Percentiles rank a stretch among this genome's conserved stretches.
These are phyloP conservation scores for Populus alba DNA, from an alignment of 345 rosid genomes.

Conservation along the genomic window DNA sequence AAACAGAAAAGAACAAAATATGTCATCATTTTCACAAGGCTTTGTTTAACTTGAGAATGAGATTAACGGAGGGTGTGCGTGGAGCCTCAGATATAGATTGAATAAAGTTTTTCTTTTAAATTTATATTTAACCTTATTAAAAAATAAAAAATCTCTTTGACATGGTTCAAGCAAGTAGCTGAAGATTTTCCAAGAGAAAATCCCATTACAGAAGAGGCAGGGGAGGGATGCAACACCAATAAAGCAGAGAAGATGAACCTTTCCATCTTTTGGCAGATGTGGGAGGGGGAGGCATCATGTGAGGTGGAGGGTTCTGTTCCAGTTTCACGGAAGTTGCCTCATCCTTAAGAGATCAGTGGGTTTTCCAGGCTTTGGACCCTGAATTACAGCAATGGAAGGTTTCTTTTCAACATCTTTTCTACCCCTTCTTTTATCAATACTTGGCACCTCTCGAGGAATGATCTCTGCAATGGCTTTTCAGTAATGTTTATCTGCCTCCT, in stretches of 20 bases:
- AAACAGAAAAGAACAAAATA: too few relatives aligned
- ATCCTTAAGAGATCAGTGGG: slow-evolving; percentile 82
- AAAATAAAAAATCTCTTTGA: too few relatives aligned
- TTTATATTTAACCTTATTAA: too few relatives aligned
- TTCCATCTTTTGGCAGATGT: slow-evolving; percentile 47
- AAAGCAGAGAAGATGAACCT: slow-evolving; percentile 4
- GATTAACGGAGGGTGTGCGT: too few relatives aligned
- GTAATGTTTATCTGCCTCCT: slow-evolving; percentile 81
- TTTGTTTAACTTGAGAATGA: too few relatives aligned
- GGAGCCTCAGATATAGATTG: too few relatives aligned
- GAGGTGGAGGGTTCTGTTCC: slow-evolving; percentile 81
- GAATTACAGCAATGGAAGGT: slow-evolving; percentile 58
- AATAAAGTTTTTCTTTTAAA: too few relatives aligned
- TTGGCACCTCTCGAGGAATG: slow-evolving; percentile 84
- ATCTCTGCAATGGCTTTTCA: slow-evolving; percentile 95
- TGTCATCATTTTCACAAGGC: too few relatives aligned
- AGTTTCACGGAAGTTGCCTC: slow-evolving; percentile 81
- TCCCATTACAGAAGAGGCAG: too few relatives aligned
- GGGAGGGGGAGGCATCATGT: slow-evolving; percentile 83
- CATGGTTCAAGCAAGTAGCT: too few relatives aligned
- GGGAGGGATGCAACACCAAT: too few relatives aligned
- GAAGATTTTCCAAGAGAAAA: too few relatives aligned
- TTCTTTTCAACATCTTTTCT: slow-evolving; percentile 73
- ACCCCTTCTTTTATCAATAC: slow-evolving; percentile 80
- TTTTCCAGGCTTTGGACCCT: slow-evolving; percentile 95